Percentiles rank a stretch among this genome's conserved stretches.
phyloP scores from a whole-genome alignment of 2,329 filamentous ascomycete species.

The Bipolaris sorokiniana region DNA sequence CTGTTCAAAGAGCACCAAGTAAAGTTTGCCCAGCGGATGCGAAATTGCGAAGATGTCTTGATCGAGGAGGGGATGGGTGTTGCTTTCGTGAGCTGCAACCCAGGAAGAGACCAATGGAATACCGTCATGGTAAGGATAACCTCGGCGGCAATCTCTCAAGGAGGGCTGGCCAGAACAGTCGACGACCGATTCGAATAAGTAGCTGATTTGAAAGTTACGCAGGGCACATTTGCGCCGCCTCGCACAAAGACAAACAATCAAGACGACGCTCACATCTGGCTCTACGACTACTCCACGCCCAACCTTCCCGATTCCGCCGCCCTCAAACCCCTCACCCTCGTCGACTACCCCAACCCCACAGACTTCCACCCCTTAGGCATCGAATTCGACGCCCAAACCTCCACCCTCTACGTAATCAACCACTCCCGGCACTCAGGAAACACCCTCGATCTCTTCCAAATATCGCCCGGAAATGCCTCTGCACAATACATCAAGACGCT shows the following conservation, averaged over 20 bases:
- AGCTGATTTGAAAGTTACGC: neutral
- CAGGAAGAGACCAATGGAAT: slow-evolving; percentile 53
- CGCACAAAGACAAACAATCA: slow-evolving; percentile 13
- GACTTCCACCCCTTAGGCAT: slow-evolving; percentile 55
- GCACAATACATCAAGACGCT: slow-evolving; percentile 42
- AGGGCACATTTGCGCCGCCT: slow-evolving; percentile 40
- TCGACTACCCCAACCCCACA: slow-evolving; percentile 28
- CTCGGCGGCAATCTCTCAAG: too few relatives aligned
- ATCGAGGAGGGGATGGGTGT: slow-evolving; percentile 46
- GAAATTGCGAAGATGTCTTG: slow-evolving; percentile 55
- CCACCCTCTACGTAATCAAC: slow-evolving; percentile 51
- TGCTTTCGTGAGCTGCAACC: slow-evolving; percentile 54
- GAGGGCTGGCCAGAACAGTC: too few relatives aligned
- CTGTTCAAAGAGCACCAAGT: slow-evolving; percentile 39
- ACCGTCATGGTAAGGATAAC: slow-evolving; percentile 52
- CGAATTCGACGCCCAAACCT: slow-evolving; percentile 42
- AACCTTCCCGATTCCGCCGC: slow-evolving; percentile 20
- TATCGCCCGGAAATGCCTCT: slow-evolving; percentile 29
- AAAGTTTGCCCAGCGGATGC: slow-evolving; percentile 44
- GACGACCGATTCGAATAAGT: neutral
- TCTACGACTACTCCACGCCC: slow-evolving; percentile 48
- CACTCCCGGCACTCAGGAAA: slow-evolving; percentile 44
- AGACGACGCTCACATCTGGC: slow-evolving; percentile 43
- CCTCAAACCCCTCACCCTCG: slow-evolving; percentile 34
- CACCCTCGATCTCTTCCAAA: slow-evolving; percentile 40